A percentile compares a stretch with the other conserved stretches of the same genome.
Evolutionary conservation across 2,329 filamentous ascomycete species (phyloP).

Genomic region (Simplicillium sp.): DNA sequence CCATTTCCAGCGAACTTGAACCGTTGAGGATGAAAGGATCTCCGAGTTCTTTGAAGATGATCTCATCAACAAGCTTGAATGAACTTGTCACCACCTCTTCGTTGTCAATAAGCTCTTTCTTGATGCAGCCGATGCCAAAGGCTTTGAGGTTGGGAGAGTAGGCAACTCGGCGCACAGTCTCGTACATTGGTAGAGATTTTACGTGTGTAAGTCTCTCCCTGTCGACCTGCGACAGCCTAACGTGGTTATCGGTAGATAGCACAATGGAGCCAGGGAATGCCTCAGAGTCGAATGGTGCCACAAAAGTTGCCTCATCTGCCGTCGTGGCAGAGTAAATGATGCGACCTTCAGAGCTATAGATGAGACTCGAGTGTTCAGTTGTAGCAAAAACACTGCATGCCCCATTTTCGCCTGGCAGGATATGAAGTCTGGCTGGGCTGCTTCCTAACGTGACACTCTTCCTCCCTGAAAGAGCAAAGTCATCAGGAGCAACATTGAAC

Average conservation of each 20-base stretch:
- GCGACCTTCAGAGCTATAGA: constrained; percentile 80
- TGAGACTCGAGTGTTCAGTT: constrained; percentile 87
- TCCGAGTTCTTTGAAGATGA: constrained; percentile 71
- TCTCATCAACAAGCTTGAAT: constrained; percentile 86
- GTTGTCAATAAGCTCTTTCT: constrained; percentile 58
- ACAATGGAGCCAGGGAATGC: constrained; percentile 75
- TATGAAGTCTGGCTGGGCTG: constrained; percentile 71
- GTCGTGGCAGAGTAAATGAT: constrained; percentile 92
- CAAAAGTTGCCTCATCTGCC: constrained; percentile 70
- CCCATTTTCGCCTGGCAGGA: constrained; percentile 58
- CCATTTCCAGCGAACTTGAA: constrained; percentile 51
- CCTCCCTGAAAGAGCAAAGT: constrained; percentile 57
- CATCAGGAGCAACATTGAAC: constrained; percentile 57
- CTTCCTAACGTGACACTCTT: constrained; percentile 82
- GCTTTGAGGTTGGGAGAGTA: constrained; percentile 72
- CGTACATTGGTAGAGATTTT: constrained; percentile 64
- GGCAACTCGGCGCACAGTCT: constrained; percentile 78
- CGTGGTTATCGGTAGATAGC: constrained; percentile 64
- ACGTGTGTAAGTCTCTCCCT: constrained; percentile 82
- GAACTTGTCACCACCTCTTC: constrained; percentile 69
- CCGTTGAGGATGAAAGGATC: constrained; percentile 53
- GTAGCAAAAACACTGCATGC: constrained; percentile 82
- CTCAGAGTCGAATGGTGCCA: constrained; percentile 74
- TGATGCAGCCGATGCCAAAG: constrained; percentile 82
- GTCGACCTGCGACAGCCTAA: constrained; percentile 76